Conservation (phyloP, 345 rosid species). For the Reutealis trisperma region DNA sequence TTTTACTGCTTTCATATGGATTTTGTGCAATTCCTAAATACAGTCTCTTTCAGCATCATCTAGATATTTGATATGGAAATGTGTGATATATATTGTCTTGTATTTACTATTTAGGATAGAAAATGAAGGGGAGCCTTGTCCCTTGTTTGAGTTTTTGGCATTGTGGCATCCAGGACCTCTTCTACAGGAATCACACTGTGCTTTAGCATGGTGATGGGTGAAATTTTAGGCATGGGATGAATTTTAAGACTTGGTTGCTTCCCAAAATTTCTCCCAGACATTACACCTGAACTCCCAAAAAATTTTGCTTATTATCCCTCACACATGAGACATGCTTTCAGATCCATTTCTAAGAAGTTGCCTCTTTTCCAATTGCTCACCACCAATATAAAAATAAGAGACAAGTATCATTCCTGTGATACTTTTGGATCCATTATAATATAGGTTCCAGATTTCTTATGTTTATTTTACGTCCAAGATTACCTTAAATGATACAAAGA, state of each 20-base stretch:
- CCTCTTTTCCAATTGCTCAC: not conserved
- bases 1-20: not conserved
- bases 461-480: not conserved
- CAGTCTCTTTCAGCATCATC: not conserved
- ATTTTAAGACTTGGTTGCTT: constrained; percentile 11
- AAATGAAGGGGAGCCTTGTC: constrained; percentile 40
- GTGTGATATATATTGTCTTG: not conserved
- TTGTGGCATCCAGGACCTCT: constrained; percentile 35
- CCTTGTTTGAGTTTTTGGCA: constrained; percentile 33
- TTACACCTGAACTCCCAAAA: not conserved
- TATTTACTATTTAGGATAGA: not conserved
- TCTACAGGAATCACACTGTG: constrained; percentile 23
- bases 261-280: constrained; percentile 21
- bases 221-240: constrained; percentile 13
- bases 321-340: not conserved
- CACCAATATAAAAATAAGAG: not conserved
- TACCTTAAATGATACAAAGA: not conserved
- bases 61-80: not conserved
- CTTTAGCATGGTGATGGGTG: constrained; percentile 20
- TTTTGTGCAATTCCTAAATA: not conserved
- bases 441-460: not conserved
- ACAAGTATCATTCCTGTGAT: not conserved
- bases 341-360: not conserved
- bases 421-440: not conserved
- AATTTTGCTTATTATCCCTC: not conserved